A percentile compares a stretch with the other conserved stretches of the same genome.
Evolutionary conservation across 1,284 basidiomycete genomes (phyloP).

Genomic region (Apiotrichum mycotoxinovorans): DNA sequence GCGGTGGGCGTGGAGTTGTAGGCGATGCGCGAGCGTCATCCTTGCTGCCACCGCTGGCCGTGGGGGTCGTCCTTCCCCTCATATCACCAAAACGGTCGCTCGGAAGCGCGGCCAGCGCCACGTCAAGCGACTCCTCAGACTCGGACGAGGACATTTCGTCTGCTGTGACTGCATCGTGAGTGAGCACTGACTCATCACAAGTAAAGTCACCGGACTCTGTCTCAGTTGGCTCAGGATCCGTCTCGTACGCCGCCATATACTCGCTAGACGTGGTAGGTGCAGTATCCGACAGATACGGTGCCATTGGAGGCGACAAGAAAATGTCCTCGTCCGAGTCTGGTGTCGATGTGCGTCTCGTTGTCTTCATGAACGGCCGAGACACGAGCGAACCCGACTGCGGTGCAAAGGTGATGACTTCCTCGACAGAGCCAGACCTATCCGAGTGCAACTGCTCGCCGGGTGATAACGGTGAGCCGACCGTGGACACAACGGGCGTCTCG

Average conservation of each 20-base stretch:
- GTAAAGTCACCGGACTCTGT: not conserved
- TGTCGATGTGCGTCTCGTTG: not conserved
- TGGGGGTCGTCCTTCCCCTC: no score
- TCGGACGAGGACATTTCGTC: not conserved
- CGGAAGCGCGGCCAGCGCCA: not conserved
- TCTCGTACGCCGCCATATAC: not conserved
- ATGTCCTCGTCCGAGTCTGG: slow-evolving; percentile 3
- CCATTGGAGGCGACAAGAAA: slow-evolving; percentile 2
- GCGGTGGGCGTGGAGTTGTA: not conserved
- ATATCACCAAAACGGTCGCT: no score
- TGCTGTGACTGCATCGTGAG: not conserved
- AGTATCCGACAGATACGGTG: not conserved
- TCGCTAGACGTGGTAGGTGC: not conserved
- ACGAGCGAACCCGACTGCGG: not conserved
- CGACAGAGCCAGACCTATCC: not conserved
- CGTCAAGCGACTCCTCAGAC: not conserved
- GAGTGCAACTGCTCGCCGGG: not conserved
- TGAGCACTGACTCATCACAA: not conserved
- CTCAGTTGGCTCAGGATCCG: not conserved
- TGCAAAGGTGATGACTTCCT: not conserved
- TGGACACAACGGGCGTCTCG: not conserved
- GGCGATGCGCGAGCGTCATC: not conserved
- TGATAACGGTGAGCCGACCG: not conserved
- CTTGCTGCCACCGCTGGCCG: no score
- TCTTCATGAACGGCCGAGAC: not conserved